Evolutionary conservation across 2,329 filamentous ascomycete species (phyloP), one percentile per base, ranked within the genome.

Genomic region (Paracorniculantispora psalliotae): DNA sequence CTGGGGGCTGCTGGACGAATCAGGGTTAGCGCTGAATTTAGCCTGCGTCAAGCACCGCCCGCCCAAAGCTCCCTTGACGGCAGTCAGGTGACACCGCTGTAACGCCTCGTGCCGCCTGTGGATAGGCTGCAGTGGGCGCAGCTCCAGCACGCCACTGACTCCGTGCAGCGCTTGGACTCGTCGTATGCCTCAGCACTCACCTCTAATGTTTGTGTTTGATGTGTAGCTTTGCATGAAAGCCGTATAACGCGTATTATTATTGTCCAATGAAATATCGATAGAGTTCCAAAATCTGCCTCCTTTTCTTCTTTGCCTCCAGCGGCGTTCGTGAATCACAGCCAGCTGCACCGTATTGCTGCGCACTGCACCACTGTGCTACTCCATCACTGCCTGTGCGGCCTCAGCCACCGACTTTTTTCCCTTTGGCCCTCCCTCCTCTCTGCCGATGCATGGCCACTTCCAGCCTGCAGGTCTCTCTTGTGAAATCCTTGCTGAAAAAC

Each of bases 41-140:
- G 33, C 21, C 58, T 55, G 51, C 51, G 33, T 59, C 56, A 35
- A 52, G 48, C 56, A 46, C 23, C 12, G 33, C 51, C n/a, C 44
- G 26, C 28, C 58, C 37, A 46, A 54, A 56, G 44, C 37, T 50
- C 10, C 26, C 25, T 41, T 28, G 44, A 23, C 21, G 21, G 33
- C 13, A 44, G 58, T 59, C 58, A 59, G 58, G 58, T 59, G 58
- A 59, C 58, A 54, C 58, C 19, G 12, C 26, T 52, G 39, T 47
- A 52, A 6, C 17, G 39, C 19, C 47, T 35, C 26, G 21, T 26
- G 39, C 35, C 21, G 8, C 35, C 46, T 43, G 23, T n/a, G 26
- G 33, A n/a, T 41, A 15, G 17, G 13, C 46, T 17, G n/a, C 25
- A 17, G 44, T 48, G 21, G 23, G 15, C 12, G 23, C 19, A 23